These are phyloP conservation scores for Diplodia seriata DNA, from an alignment of 2,329 filamentous ascomycete species.

Conservation along the genomic window DNA sequence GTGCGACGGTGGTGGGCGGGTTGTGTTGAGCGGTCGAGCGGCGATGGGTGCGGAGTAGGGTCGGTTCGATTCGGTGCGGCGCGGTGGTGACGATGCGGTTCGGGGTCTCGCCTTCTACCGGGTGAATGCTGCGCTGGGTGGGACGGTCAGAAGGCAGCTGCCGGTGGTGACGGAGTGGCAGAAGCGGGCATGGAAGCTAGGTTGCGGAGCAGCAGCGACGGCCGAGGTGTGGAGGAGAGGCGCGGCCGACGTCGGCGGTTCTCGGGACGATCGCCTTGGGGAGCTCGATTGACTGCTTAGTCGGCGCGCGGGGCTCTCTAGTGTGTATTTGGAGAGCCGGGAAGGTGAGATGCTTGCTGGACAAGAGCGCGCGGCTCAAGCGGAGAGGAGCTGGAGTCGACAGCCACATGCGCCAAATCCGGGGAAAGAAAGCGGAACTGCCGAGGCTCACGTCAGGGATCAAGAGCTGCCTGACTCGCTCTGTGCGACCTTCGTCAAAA, in stretches of 20 bases:
- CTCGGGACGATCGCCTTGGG: neutral
- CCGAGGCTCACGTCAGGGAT: slow-evolving; percentile 7
- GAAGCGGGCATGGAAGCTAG: neutral
- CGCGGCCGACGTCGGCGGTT: slow-evolving; percentile 5
- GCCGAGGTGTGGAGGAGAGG: neutral
- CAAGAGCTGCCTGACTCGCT: neutral
- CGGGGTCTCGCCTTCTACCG: neutral
- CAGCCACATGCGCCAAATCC: slow-evolving; percentile 23
- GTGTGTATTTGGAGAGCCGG: neutral
- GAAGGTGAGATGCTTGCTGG: neutral
- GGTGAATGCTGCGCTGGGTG: too few species aligned
- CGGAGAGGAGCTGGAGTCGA: neutral
- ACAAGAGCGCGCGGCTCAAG: neutral
- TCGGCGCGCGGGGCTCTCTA: neutral
- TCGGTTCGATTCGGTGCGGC: neutral
- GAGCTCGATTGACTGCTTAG: neutral
- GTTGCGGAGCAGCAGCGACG: neutral
- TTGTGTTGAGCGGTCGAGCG: too few species aligned
- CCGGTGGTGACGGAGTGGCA: neutral
- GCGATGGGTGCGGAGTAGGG: neutral
- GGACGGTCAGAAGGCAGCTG: neutral
- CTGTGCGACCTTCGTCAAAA: too few species aligned
- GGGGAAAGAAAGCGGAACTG: slow-evolving; percentile 16
- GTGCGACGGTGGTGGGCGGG: neutral
- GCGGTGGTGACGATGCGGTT: neutral